Conservation (phyloP, 1,284 basidiomycete genomes). For the Pulveroboletus sp. region DNA sequence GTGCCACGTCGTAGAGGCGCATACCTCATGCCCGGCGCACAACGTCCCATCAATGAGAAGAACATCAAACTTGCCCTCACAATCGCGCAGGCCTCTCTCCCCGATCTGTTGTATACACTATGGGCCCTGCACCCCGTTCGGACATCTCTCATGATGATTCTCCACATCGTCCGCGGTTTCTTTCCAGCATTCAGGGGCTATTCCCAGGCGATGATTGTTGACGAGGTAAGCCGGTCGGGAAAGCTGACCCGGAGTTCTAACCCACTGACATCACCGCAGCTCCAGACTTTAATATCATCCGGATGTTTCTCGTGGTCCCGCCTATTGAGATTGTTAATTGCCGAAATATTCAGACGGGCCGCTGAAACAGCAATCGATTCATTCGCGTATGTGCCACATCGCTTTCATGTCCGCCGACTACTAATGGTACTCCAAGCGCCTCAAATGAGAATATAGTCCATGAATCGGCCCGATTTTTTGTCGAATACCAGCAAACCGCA, state of each 20-base stretch:
- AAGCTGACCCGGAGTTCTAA: not conserved
- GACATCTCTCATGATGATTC: constrained; percentile 57
- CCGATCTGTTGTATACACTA: constrained; percentile 54
- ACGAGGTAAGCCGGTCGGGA: constrained; percentile 52
- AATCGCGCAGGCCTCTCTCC: constrained; percentile 50
- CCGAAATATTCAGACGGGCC: constrained; percentile 60
- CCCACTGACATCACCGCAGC: constrained; percentile 36
- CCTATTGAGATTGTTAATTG: constrained; percentile 49
- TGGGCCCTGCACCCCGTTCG: constrained; percentile 66
- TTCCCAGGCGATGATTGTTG: constrained; percentile 77
- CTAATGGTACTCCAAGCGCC: constrained; percentile 39
- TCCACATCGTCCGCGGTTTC: constrained; percentile 67
- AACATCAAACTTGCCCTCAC: constrained; percentile 56
- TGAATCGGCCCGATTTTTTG: constrained; percentile 62
- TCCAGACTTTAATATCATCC: constrained; percentile 62
- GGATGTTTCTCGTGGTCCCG: constrained; percentile 63
- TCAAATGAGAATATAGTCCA: constrained; percentile 68
- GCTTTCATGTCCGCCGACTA: constrained; percentile 14
- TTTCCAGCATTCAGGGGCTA: constrained; percentile 78
- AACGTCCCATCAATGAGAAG: constrained; percentile 50
- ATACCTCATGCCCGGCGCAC: constrained; percentile 61
- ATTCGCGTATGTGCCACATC: constrained; percentile 54
- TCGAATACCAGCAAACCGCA: constrained; percentile 74
- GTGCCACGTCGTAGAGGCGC: constrained; percentile 40
- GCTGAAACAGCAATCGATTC: constrained; percentile 65